Evolutionary conservation across 2,329 filamentous ascomycete genomes (phyloP), one percentile per base, ranked within the genome.

Genomic region (Rhinocladiella mackenziei): DNA sequence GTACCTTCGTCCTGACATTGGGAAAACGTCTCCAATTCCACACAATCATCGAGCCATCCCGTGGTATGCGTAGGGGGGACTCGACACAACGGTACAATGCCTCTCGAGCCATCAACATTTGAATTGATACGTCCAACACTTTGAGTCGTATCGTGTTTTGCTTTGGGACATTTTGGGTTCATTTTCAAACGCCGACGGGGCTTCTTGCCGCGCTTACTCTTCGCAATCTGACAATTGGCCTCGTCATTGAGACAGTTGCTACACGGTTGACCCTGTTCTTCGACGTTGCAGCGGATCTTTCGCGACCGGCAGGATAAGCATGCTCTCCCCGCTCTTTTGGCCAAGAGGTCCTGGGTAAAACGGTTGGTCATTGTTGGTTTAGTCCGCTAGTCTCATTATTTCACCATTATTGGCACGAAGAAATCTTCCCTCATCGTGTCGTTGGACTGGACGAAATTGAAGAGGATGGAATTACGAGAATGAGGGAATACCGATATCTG

Each of bases 221-320:
- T 39, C 17, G 23, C 14, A 10, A 32, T 26, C 7, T 22, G 35
- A 25, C 41, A 44, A 7, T 18, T 28, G n/a, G 18, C 18, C 10
- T 31, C 35, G 13, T 44, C 41, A 4, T 14, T 32, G 17, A 38
- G 3, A 18, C 41, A 44, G 20, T 44, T 44, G 33, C 32, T 44
- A 26, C 41, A 44, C 8, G 41, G 41, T 23, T 8, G 18, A 19
- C 41, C 41, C 9, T 31, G 35, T 17, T 38, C 33, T 19, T 44
- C 41, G 3, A 44, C 17, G 22, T 44, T 37, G 19, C 41, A 44
- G 18, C 28, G 23, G 19, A 44, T 26, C 34, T 44, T 44, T n/a
- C 41, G 34, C 2, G 41, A 18, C 19, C 41, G 14, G 34, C 41
- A 44, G 20, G 20, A 28, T 20, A 44, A 23, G 19, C 41, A 44